These are phyloP conservation scores for Batkoa obscura DNA, from an alignment of 371 early-diverging fungal species.

Conservation along the genomic window DNA sequence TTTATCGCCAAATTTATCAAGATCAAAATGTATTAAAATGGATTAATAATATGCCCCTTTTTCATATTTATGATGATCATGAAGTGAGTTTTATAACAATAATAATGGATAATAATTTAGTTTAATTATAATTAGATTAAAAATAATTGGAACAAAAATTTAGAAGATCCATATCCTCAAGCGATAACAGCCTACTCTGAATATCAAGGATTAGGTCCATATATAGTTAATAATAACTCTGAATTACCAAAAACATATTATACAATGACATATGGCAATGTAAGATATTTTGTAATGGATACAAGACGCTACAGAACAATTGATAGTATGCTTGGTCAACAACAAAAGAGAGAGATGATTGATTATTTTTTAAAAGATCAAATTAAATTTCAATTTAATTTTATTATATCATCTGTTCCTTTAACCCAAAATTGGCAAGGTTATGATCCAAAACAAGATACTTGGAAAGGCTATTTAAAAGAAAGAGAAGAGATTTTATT, in stretches of 20 bases:
- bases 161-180: constrained; percentile 12
- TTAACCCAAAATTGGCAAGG: constrained; percentile 17
- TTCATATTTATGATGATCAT: constrained; percentile 26
- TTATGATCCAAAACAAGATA: constrained; percentile 16
- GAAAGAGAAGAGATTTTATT: constrained; percentile 19
- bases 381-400: constrained; percentile 19
- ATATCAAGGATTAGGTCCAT: constrained; percentile 15
- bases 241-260: constrained; percentile 10
- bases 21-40: constrained; percentile 12
- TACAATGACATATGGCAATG: constrained; percentile 18
- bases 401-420: constrained; percentile 22
- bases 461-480: constrained; percentile 21
- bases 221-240: constrained; percentile 2
- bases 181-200: constrained; percentile 21
- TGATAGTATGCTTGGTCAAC: constrained; percentile 18
- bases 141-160: constrained; percentile 20
- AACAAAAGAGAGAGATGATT: constrained; percentile 8
- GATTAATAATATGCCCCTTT: constrained; percentile 16
- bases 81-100: constrained; percentile 8
- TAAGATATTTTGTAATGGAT: constrained; percentile 22
- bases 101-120: constrained; percentile 4
- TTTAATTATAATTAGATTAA: constrained; percentile 7
- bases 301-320: constrained; percentile 22
- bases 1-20: constrained; percentile 22
- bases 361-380: constrained; percentile 9